Conservation (phyloP, 2,329 filamentous ascomycete genomes). For the Grosmannia clavigera region DNA sequence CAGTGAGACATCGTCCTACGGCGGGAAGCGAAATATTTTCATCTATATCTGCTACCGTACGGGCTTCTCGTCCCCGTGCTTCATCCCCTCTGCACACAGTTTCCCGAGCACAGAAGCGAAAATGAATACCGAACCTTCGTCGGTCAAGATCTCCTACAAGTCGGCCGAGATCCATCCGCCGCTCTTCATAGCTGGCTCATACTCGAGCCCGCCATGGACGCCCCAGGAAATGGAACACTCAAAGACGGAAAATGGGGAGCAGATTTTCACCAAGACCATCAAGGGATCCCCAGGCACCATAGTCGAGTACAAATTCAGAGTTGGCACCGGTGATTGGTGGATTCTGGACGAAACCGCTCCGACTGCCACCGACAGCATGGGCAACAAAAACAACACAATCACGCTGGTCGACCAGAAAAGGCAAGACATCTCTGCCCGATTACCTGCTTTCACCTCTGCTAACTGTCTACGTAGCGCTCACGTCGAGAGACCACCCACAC, state of each 20-base stretch:
- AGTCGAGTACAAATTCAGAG: slow-evolving; percentile 64
- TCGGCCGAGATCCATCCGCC: slow-evolving; percentile 50
- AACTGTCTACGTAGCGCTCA: not conserved
- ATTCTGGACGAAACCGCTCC: slow-evolving; percentile 50
- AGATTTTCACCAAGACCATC: slow-evolving; percentile 46
- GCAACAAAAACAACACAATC: slow-evolving; percentile 37
- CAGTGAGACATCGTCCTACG: too few species aligned
- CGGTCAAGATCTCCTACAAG: slow-evolving; percentile 48
- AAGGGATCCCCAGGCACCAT: slow-evolving; percentile 41
- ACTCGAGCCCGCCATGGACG: slow-evolving; percentile 55
- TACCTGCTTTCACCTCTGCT: not conserved
- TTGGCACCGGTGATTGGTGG: slow-evolving; percentile 59
- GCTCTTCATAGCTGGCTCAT: slow-evolving; percentile 57
- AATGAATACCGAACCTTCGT: slow-evolving; percentile 25
- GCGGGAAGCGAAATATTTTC: too few species aligned
- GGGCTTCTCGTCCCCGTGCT: too few species aligned
- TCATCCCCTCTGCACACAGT: not conserved
- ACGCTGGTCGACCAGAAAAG: slow-evolving; percentile 16
- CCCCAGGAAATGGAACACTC: slow-evolving; percentile 51
- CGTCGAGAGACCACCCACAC: slow-evolving; percentile 8
- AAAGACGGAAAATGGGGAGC: slow-evolving; percentile 36
- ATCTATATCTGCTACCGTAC: too few species aligned
- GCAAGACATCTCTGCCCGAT: not conserved
- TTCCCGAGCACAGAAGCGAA: not conserved
- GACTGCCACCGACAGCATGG: slow-evolving; percentile 31